Percentiles rank a stretch among this genome's conserved stretches.
These are phyloP conservation scores for Penicillium antarcticum DNA, from an alignment of 495 filamentous ascomycete species.

Conservation along the genomic window DNA sequence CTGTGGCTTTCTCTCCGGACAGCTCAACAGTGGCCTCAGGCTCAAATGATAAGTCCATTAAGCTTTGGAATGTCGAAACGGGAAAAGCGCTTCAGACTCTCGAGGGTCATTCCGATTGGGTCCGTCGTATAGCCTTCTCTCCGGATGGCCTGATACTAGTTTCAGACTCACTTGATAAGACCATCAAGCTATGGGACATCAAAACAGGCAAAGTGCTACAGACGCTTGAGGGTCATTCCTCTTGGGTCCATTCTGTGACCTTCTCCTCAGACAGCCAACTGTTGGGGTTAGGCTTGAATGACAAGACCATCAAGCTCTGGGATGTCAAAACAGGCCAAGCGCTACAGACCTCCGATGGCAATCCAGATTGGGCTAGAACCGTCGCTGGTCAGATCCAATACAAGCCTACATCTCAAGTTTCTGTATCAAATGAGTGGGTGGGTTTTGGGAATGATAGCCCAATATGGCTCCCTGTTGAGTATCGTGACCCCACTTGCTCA, in stretches of 20 bases:
- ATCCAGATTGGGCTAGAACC: too few relatives aligned
- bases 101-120: constrained; percentile 9
- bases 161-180: constrained; percentile 18
- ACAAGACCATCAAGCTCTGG: constrained; percentile 36
- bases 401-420: too few relatives aligned
- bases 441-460: too few relatives aligned
- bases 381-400: too few relatives aligned
- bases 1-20: not conserved
- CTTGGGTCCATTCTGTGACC: not conserved
- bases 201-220: constrained; percentile 11
- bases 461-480: too few relatives aligned
- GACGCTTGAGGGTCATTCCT: constrained; percentile 15
- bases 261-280: constrained; percentile 36
- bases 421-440: too few relatives aligned
- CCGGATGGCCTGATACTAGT: constrained; percentile 27
- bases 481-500: too few relatives aligned
- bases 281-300: constrained; percentile 24
- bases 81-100: constrained; percentile 15
- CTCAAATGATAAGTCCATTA: not conserved
- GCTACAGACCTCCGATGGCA: too few relatives aligned
- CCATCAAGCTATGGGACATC: constrained; percentile 20
- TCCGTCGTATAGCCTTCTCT: constrained; percentile 34
- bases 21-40: not conserved
- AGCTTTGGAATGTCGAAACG: constrained; percentile 31
- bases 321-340: constrained; percentile 2